phyloP scores from a whole-genome alignment of 805 yeast genomes.

The Lipomyces japonicus region DNA sequence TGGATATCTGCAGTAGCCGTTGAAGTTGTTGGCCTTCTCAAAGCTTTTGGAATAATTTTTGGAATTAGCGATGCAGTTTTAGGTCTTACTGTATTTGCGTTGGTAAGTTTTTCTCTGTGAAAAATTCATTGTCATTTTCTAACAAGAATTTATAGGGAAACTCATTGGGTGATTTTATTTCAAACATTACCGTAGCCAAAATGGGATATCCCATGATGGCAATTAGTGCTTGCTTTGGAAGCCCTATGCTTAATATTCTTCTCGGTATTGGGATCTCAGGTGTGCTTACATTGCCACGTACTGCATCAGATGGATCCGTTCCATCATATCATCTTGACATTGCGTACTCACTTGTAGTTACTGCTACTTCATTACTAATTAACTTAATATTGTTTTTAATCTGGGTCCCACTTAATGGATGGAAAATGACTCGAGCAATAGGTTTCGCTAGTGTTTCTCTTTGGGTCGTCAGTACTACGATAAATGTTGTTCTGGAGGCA shows the following conservation, averaged over 20 bases:
- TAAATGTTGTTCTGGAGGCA: constrained; percentile 17
- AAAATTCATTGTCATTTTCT: not conserved
- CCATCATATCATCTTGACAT: constrained; percentile 37
- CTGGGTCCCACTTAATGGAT: constrained; percentile 42
- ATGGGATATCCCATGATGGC: constrained; percentile 89
- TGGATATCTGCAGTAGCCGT: constrained; percentile 70
- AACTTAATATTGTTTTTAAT: constrained; percentile 42
- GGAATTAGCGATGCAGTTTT: constrained; percentile 70
- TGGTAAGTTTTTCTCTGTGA: constrained; percentile 33
- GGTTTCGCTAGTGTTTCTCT: constrained; percentile 43
- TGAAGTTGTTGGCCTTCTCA: constrained; percentile 62
- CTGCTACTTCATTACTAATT: constrained; percentile 43
- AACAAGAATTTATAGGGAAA: constrained; percentile 52
- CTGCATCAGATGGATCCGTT: constrained; percentile 9
- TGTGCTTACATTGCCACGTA: constrained; percentile 41
- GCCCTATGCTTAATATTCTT: constrained; percentile 74
- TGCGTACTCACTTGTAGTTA: constrained; percentile 42
- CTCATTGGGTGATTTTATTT: constrained; percentile 83
- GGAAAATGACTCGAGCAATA: constrained; percentile 42
- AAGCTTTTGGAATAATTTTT: constrained; percentile 56
- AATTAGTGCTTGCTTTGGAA: constrained; percentile 91
- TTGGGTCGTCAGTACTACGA: constrained; percentile 44
- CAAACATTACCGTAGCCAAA: constrained; percentile 73
- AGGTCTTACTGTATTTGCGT: constrained; percentile 83
- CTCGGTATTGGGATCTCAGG: constrained; percentile 81